Base-by-base conservation (phyloP, 2,329 filamentous ascomycete species). In the Xylaria sp. region DNA sequence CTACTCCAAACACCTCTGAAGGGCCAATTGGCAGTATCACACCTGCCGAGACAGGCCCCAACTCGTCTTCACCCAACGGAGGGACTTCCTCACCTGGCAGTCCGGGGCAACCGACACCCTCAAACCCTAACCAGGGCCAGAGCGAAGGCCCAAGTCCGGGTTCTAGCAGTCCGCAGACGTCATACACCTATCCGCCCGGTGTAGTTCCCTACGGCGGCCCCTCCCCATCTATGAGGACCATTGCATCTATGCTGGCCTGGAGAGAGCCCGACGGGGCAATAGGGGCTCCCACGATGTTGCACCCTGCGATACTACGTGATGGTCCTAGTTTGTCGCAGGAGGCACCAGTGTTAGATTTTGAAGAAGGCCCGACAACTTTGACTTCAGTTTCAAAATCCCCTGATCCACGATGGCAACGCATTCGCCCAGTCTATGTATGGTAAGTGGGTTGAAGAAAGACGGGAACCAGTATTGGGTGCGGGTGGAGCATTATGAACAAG, bases 181-280 rank as follows among this genome's bases (percentile, higher is more conserved):
- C 71, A 44, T 77, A 74, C 59, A 72, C 68, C 20, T 75, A 71
- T 48, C 71, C 75, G n/a, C 69, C 76, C 2, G 74, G 76, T 15
- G 46, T 70, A 15, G 70, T 75, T 20, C 76, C 76, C 23, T 78
- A 78, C 51, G 74, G 72, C 13, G 44, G 57, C 28, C 59, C 65
- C 2, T 54, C 66, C 11, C 71, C 72, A 36, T 71, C 74, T 11
- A 72, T 74, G 70, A 76, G 71, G 9, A 76, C 74, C 15, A 36
- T 71, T 60, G 70, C 69, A 2, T 74, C 73, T 6, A 74, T 75
- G 72, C 53, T 75, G 13, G 70, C 64, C n/a, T 73, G 73, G 75
- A 66, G 56, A 13, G 71, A 73, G 49, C 68, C 70, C 1, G 65
- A 74, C 23, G 71, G 70, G 15, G 68, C 61, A 13, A 36, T 61